Conservation (phyloP, 2,329 filamentous ascomycete genomes). For the Ceratocystis alfenasii region DNA sequence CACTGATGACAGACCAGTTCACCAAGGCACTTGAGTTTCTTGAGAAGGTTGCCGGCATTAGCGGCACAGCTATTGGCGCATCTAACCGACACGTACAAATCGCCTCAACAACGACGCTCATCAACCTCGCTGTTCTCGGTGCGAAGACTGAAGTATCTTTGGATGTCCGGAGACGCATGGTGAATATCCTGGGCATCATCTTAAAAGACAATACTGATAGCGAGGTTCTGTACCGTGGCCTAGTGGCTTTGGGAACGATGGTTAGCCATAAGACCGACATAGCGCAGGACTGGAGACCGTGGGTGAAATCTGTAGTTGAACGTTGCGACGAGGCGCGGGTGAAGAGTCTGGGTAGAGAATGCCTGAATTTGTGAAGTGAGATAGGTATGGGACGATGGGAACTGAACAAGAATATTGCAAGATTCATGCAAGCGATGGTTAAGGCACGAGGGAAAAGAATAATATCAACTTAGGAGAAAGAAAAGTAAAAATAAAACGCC, state of each 20-base stretch:
- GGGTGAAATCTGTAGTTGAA: constrained; percentile 35
- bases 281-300: constrained; percentile 25
- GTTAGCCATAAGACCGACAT: constrained; percentile 37
- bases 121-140: constrained; percentile 69
- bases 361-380: constrained; percentile 29
- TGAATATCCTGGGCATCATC: constrained; percentile 51
- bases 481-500: not conserved
- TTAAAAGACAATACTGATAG: constrained; percentile 58
- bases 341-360: constrained; percentile 38
- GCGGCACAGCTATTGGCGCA: constrained; percentile 38
- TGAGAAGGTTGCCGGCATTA: constrained; percentile 46
- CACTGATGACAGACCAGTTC: constrained; percentile 46
- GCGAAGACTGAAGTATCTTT: constrained; percentile 24
- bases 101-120: constrained; percentile 66
- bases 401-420: not conserved
- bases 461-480: too few species aligned
- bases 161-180: constrained; percentile 39
- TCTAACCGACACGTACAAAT: constrained; percentile 70
- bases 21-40: constrained; percentile 52
- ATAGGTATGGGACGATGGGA: not conserved
- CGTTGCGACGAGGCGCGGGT: constrained; percentile 38
- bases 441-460: too few species aligned
- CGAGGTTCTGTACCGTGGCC: constrained; percentile 69
- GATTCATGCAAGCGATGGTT: too few species aligned
- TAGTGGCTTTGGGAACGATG: constrained; percentile 70